phyloP scores from a whole-genome alignment of 2,329 filamentous ascomycete genomes.

The Pleoardoris graminearum region DNA sequence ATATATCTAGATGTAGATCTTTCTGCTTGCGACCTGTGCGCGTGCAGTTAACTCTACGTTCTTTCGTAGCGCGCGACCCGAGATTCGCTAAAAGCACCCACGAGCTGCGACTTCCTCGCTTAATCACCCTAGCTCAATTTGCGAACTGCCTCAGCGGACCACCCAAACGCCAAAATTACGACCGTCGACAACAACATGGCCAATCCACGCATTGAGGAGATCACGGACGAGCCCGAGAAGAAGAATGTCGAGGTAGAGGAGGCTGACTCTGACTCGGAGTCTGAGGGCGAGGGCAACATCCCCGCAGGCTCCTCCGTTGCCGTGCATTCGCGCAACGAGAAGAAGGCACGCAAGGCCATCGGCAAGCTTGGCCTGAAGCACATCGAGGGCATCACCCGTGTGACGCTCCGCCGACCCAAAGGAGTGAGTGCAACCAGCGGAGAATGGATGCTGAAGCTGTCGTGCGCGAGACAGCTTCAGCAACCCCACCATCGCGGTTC shows the following conservation, averaged over 20 bases:
- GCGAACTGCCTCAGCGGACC: slow-evolving; percentile 12
- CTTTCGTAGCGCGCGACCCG: too few relatives aligned
- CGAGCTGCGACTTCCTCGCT: too few relatives aligned
- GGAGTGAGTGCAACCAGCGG: slow-evolving; percentile 72
- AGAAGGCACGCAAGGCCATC: slow-evolving; percentile 99
- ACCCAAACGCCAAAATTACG: slow-evolving; percentile 23
- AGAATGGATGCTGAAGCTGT: slow-evolving; percentile 23
- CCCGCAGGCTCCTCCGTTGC: slow-evolving; percentile 86
- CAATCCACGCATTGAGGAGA: slow-evolving; percentile 96
- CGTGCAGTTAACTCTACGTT: too few relatives aligned
- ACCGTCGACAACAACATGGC: slow-evolving; percentile 79
- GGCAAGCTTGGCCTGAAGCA: slow-evolving; percentile 97
- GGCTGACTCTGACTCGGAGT: slow-evolving; percentile 72
- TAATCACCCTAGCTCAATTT: slow-evolving; percentile 9
- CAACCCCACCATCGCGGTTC: slow-evolving; percentile 9
- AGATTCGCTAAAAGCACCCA: too few relatives aligned
- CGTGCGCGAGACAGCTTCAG: slow-evolving; percentile 1
- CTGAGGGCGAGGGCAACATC: slow-evolving; percentile 67
- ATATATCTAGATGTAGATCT: too few relatives aligned
- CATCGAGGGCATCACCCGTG: slow-evolving; percentile 94
- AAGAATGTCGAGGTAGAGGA: slow-evolving; percentile 78
- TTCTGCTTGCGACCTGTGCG: too few relatives aligned
- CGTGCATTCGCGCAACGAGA: slow-evolving; percentile 99
- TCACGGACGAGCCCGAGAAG: slow-evolving; percentile 81
- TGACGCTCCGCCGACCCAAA: slow-evolving; percentile 97